phyloP scores from a whole-genome alignment of 1,284 basidiomycete genomes.

The Termitomyces sp. region DNA sequence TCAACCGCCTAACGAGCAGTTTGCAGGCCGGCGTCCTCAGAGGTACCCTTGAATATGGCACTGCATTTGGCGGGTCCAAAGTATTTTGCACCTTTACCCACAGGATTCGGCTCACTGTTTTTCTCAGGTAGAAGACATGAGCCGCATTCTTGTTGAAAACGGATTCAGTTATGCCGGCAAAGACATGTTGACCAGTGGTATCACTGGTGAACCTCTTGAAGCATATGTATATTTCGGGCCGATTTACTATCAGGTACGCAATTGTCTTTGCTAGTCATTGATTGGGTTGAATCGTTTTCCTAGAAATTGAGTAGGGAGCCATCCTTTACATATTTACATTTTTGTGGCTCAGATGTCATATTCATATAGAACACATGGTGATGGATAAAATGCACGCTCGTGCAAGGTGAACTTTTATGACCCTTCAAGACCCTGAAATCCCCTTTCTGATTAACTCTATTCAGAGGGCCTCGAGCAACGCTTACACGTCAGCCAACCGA shows the following conservation, averaged over 20 bases:
- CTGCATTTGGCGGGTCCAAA: constrained; percentile 97
- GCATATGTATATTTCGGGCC: constrained; percentile 98
- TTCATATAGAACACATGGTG: constrained; percentile 82
- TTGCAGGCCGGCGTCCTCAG: constrained; percentile 79
- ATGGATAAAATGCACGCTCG: constrained; percentile 99
- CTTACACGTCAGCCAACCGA: constrained; percentile 98
- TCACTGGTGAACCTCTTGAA: constrained; percentile 94
- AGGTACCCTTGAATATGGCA: constrained; percentile 89
- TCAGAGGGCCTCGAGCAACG: constrained; percentile 90
- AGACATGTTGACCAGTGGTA: constrained; percentile 97
- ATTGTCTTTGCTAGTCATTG: constrained; percentile 2
- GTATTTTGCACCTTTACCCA: constrained; percentile 30
- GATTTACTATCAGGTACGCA: constrained; percentile 90
- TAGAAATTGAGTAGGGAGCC: constrained; percentile 71
- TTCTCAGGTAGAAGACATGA: constrained; percentile 91
- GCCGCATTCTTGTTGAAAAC: constrained; percentile 87
- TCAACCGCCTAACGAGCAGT: constrained; percentile 13
- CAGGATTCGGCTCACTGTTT: neutral
- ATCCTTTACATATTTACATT: constrained; percentile 5
- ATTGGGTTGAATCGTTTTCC: constrained; percentile 9
- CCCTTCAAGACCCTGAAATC: constrained; percentile 8
- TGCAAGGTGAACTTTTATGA: constrained; percentile 56
- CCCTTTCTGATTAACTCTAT: constrained; percentile 6
- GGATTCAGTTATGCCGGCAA: constrained; percentile 98
- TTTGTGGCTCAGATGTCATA: constrained; percentile 11